These are phyloP conservation scores for Ilex paraguariensis DNA, from an alignment of 305 asterid genomes.

Conservation along the genomic window DNA sequence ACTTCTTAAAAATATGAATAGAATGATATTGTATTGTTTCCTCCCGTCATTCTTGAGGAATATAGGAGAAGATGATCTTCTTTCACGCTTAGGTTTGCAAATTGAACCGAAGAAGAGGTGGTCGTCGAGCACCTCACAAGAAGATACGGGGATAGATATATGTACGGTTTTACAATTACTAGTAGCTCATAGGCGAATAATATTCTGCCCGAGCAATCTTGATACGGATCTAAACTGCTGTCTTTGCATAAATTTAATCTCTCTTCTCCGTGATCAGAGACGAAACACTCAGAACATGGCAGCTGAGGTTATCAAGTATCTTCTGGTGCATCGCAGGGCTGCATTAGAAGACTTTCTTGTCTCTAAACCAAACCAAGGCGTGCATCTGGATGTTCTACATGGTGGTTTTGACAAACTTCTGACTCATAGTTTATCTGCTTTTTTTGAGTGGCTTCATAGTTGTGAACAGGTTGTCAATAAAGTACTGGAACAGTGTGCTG, in stretches of 20 bases:
- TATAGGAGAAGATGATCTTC: constrained; percentile 91
- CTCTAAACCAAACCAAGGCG: constrained; percentile 88
- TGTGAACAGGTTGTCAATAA: constrained; percentile 63
- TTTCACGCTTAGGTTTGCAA: constrained; percentile 76
- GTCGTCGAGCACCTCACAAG: constrained; percentile 35
- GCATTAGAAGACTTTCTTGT: constrained; percentile 93
- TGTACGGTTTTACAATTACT: constrained; percentile 77
- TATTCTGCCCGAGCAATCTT: constrained; percentile 92
- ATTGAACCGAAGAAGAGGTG: constrained; percentile 63
- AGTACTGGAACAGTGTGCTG: constrained; percentile 89
- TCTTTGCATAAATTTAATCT: constrained; percentile 79
- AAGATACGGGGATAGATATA: constrained; percentile 74
- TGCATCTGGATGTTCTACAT: constrained; percentile 69
- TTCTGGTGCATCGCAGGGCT: constrained; percentile 89
- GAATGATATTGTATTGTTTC: constrained; percentile 84
- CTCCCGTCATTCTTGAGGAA: constrained; percentile 79
- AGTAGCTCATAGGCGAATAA: constrained; percentile 84
- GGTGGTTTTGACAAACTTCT: constrained; percentile 96
- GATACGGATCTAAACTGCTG: constrained; percentile 94
- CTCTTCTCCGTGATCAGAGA: constrained; percentile 80
- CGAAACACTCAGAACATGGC: constrained; percentile 73
- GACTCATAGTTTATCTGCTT: constrained; percentile 67
- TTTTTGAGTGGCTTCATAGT: constrained; percentile 79
- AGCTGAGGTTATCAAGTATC: constrained; percentile 89
- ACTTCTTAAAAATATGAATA: constrained; percentile 77